Evolutionary conservation across 202 grass and related monocot genomes (phyloP), one percentile per base, ranked within the genome.

Genomic region (Panicum hallii): DNA sequence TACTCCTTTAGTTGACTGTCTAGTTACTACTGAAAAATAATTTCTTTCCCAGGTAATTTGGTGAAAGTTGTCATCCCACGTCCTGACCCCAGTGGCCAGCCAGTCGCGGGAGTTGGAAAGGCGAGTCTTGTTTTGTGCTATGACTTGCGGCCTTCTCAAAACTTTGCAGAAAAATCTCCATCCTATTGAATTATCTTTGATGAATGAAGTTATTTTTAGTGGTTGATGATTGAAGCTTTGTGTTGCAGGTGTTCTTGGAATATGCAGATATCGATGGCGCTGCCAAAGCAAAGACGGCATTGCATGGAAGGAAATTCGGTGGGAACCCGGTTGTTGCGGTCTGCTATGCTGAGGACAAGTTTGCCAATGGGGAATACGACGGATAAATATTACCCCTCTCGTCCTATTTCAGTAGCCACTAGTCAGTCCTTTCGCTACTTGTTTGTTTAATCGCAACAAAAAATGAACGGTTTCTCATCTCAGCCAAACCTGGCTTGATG

Each of bases 281-380:
- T 9, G 85, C 87, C 23, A 95, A 99, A 90, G 96, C 96, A 40
- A 92, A 94, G 86, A 86, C 89, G 0, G 93, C 85, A 12, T 78
- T 99, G 79, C 89, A 99, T 0, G 93, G 96, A 32, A 90, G 96
- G 69, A 95, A 94, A 72, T 99, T 99, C 7, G 93, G 96, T 42
- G 96, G 93, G 8, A 99, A 91, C 52, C 86, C 87, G 53, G 96
- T 99, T 38, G 90, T 92, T 12, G 96, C 93, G 1, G 87, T 92
- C 30, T 99, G 88, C 87, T 99, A 99, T 70, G 84, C 96, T 0
- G 96, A 99, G 89, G 95, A 84, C 63, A 99, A 96, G 75, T 99
- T 99, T 57, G 88, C 91, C 46, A 89, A 89, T 67, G 96, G 67
- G 52, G 96, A 99, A 28, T 99, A 94, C 40, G 96, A 95, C 60